Base-by-base conservation (phyloP, 2,329 filamentous ascomycete species). In the Sporothrix mexicana region DNA sequence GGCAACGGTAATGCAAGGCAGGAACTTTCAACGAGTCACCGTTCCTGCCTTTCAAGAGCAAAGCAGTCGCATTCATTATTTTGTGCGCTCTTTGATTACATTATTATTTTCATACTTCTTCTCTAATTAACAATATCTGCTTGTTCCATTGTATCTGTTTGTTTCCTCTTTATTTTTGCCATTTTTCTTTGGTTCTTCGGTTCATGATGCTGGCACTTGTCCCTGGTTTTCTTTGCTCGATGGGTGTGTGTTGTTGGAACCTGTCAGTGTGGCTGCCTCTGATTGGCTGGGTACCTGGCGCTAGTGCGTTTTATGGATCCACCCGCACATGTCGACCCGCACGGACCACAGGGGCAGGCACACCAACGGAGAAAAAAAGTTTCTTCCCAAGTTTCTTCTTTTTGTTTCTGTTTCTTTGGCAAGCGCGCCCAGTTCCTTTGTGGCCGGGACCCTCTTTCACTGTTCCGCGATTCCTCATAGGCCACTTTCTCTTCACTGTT, bases 211-310 rank as follows among this genome's bases (percentile, higher is more conserved):
- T 41, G 17, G 43, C 7, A 15, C 23, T 23, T 45, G 41, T 25
- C 12, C 41, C 36, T 23, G 45, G 61, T 62, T 62, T n/a, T 53
- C 12, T 69, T 45, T 23, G 30, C 30, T 36, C 30, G 30, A 36
- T 36, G 20, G 45, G 3, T 61, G 15, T 70, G 69, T 61, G 13
- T 43, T 36, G 30, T 49, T 55, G 30, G n/a, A 23, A 43, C 41
- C n/a, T 20, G 62, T 67, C 67, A 9, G n/a, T 30, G 41, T 73
- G 72, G 61, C 17, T 17, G 1, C 13, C 43, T 23, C 8, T 69
- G 45, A 74, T 74, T 74, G 68, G 73, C 20, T 64, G 36, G 4
- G 73, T 74, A 41, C 73, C 73, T 74, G 73, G 47, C 73, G 71
- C 71, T 74, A 74, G 71, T 15, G 57, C 45, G 53, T 43, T 57